Evolutionary conservation across 2,329 filamentous ascomycete genomes (phyloP).

Genomic region (Colletotrichum gigasporum): DNA sequence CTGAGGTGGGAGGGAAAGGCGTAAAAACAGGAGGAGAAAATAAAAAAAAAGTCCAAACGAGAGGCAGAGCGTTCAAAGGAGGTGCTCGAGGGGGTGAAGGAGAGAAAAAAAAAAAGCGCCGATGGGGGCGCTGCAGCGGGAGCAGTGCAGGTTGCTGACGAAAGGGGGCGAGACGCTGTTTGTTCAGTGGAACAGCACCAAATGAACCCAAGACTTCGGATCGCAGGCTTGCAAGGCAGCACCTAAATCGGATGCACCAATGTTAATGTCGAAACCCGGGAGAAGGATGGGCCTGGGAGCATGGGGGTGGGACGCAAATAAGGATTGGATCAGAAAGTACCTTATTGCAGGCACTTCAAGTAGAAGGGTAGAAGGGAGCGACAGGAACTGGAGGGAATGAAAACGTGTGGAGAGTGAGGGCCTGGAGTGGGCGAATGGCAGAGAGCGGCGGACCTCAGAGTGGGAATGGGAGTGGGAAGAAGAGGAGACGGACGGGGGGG

Average conservation of each 20-base stretch:
- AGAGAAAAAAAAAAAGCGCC: slow-evolving; percentile 9
- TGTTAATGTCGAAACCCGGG: slow-evolving; percentile 1
- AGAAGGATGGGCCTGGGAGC: slow-evolving; percentile 3
- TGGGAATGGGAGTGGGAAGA: slow-evolving; percentile 19
- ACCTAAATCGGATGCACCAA: slow-evolving; percentile 22
- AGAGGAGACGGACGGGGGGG: slow-evolving; percentile 2
- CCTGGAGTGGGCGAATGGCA: slow-evolving; percentile 1
- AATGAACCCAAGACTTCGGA: slow-evolving; percentile 26
- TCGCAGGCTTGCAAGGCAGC: slow-evolving; percentile 10
- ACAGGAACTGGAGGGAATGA: background rate
- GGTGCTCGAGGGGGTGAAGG: slow-evolving; percentile 6
- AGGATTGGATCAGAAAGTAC: background rate
- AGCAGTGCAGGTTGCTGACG: background rate
- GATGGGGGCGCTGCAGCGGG: slow-evolving; percentile 6
- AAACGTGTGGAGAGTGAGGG: slow-evolving; percentile 13
- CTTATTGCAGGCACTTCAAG: too few relatives aligned
- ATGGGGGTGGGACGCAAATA: slow-evolving; percentile 10
- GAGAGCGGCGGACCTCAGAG: background rate
- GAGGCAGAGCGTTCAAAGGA: slow-evolving; percentile 19
- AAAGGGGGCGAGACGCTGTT: background rate
- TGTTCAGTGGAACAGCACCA: slow-evolving; percentile 11
- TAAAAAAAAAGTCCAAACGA: slow-evolving; percentile 13
- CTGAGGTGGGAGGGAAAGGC: slow-evolving; percentile 10
- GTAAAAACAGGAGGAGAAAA: slow-evolving; percentile 1
- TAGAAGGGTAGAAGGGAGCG: slow-evolving; percentile 15